Evolutionary conservation across 2,329 filamentous ascomycete species (phyloP).

Genomic region (Ophiocordyceps sinensis): DNA sequence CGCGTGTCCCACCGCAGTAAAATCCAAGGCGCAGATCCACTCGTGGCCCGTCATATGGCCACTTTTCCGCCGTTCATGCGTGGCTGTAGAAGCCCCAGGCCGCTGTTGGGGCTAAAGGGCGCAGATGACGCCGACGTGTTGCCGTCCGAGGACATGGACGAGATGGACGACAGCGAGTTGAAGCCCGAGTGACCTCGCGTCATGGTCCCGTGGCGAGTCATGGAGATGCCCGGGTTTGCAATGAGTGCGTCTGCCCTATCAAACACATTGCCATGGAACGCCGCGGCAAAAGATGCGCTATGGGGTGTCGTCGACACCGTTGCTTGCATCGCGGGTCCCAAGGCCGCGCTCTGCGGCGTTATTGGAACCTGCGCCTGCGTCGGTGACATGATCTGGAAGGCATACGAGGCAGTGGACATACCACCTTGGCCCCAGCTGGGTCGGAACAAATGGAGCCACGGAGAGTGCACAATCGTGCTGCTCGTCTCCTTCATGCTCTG

Average conservation of each 20-base stretch:
- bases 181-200: slow-evolving; percentile 25
- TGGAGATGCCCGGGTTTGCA: slow-evolving; percentile 41
- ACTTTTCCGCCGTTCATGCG: slow-evolving; percentile 24
- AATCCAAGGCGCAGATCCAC: slow-evolving; percentile 1
- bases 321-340: slow-evolving; percentile 81
- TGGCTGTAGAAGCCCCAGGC: slow-evolving; percentile 16
- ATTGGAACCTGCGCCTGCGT: slow-evolving; percentile 40
- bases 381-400: slow-evolving; percentile 13
- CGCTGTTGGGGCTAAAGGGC: slow-evolving; percentile 16
- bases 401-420: slow-evolving; percentile 9
- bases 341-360: slow-evolving; percentile 76
- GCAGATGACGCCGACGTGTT: slow-evolving; percentile 16
- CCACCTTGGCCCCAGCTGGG: slow-evolving; percentile 4
- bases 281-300: slow-evolving; percentile 37
- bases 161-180: slow-evolving; percentile 24
- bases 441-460: slow-evolving; percentile 34
- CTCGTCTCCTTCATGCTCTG: slow-evolving; percentile 69
- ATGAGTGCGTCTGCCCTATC: slow-evolving; percentile 44
- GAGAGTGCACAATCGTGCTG: slow-evolving; percentile 49
- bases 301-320: slow-evolving; percentile 64
- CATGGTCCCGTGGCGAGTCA: slow-evolving; percentile 36
- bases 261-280: slow-evolving; percentile 44
- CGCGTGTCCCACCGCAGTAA: no score
- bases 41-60: slow-evolving; percentile 14
- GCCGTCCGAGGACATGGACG: slow-evolving; percentile 26